phyloP scores from a whole-genome alignment of 2,329 filamentous ascomycete species.

The Chrysoporthe cubensis region DNA sequence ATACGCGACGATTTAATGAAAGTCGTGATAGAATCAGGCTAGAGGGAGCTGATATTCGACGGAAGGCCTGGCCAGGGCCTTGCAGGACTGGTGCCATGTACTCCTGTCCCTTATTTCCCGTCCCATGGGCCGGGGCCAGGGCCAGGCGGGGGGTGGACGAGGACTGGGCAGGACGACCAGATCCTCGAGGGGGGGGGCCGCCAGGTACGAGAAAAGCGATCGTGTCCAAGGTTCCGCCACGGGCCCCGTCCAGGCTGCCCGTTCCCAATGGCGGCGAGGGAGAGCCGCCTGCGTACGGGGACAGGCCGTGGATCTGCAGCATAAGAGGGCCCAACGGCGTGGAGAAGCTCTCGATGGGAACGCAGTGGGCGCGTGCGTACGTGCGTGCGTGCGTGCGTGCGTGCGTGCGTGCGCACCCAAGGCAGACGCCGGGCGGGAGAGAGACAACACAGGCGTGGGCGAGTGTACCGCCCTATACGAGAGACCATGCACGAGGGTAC shows the following conservation, averaged over 20 bases:
- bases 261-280: neutral
- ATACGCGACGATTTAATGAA: conserved; percentile 28
- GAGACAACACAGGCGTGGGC: neutral
- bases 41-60: conserved; percentile 23
- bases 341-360: conserved; percentile 10
- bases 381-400: no score
- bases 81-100: conserved; percentile 13
- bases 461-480: neutral
- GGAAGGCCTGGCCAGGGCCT: conserved; percentile 25
- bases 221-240: conserved; percentile 5
- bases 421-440: neutral
- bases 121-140: conserved; percentile 25
- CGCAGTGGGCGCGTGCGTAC: neutral
- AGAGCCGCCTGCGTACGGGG: neutral
- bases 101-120: conserved; percentile 26
- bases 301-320: conserved; percentile 10
- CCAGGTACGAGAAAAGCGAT: conserved; percentile 1
- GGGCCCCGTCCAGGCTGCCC: neutral
- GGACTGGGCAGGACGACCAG: conserved; percentile 20
- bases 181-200: conserved; percentile 6
- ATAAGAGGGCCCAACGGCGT: neutral
- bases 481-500: conserved; percentile 5
- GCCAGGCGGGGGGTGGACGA: conserved; percentile 14
- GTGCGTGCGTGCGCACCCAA: no score
- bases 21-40: conserved; percentile 23